Evolutionary conservation across 1,139 yeast species (phyloP).

Genomic region (Candida pseudocylindracea): DNA sequence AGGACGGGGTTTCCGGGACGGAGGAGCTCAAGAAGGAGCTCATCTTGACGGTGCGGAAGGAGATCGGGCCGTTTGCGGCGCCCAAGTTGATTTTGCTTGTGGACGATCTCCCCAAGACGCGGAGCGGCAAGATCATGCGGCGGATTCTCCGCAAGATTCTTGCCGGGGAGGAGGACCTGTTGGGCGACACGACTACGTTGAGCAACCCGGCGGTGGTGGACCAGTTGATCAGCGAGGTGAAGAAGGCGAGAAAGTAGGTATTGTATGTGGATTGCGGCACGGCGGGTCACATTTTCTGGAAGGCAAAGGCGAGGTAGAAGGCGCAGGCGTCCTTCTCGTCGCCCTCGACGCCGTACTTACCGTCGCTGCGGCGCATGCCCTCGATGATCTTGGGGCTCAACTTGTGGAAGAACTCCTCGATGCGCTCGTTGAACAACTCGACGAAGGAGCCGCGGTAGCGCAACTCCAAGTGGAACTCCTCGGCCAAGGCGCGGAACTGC

Average conservation of each 20-base stretch:
- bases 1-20: constrained; percentile 8
- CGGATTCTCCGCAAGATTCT: constrained; percentile 57
- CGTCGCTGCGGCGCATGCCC: constrained; percentile 54
- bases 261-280: too few species aligned
- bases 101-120: constrained; percentile 63
- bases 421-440: constrained; percentile 63
- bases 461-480: constrained; percentile 58
- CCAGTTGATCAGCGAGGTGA: constrained; percentile 40
- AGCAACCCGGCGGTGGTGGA: constrained; percentile 51
- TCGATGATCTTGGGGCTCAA: constrained; percentile 45
- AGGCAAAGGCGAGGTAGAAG: constrained; percentile 62
- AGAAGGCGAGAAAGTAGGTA: constrained; percentile 5
- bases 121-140: constrained; percentile 75
- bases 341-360: constrained; percentile 72
- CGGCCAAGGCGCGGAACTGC: constrained; percentile 58
- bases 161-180: constrained; percentile 60
- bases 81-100: constrained; percentile 53
- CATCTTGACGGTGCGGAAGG: constrained; percentile 51
- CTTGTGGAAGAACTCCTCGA: constrained; percentile 37
- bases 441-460: constrained; percentile 59
- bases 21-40: constrained; percentile 46
- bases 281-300: constrained; percentile 20
- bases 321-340: constrained; percentile 81
- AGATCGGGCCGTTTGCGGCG: constrained; percentile 72
- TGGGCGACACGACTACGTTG: constrained; percentile 62